These are phyloP conservation scores for Cladosporium sp. DNA, from an alignment of 2,329 filamentous ascomycete species.

Conservation along the genomic window DNA sequence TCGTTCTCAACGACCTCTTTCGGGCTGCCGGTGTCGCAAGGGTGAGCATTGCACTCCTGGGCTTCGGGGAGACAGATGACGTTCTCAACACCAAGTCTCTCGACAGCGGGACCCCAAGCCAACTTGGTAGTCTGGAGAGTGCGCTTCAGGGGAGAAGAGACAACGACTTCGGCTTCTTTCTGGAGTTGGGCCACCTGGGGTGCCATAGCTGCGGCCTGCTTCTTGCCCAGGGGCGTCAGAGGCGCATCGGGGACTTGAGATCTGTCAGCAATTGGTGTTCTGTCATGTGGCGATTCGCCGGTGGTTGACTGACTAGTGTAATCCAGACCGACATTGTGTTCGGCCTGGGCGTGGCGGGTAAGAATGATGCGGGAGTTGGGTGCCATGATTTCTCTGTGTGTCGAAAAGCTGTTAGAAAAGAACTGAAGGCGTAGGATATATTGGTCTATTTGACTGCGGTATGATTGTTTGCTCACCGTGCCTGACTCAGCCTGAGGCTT, in stretches of 20 bases:
- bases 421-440: neutral
- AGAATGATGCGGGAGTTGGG: constrained; percentile 30
- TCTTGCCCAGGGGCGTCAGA: constrained; percentile 29
- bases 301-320: constrained; percentile 25
- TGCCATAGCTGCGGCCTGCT: constrained; percentile 31
- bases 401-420: too few species aligned
- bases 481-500: constrained; percentile 6
- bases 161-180: constrained; percentile 26
- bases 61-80: constrained; percentile 29
- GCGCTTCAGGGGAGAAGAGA: constrained; percentile 28
- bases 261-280: neutral
- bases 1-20: constrained; percentile 21
- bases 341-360: constrained; percentile 29
- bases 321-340: constrained; percentile 32
- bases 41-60: constrained; percentile 31
- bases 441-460: neutral
- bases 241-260: constrained; percentile 29
- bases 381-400: too few species aligned
- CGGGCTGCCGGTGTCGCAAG: constrained; percentile 29
- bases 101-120: constrained; percentile 25
- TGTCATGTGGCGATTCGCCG: neutral
- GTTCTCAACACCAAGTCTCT: constrained; percentile 24
- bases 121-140: constrained; percentile 31
- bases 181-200: constrained; percentile 21
- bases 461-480: neutral